These are phyloP conservation scores for Millerozyma miso DNA, from an alignment of 805 yeast genomes.

Conservation along the genomic window DNA sequence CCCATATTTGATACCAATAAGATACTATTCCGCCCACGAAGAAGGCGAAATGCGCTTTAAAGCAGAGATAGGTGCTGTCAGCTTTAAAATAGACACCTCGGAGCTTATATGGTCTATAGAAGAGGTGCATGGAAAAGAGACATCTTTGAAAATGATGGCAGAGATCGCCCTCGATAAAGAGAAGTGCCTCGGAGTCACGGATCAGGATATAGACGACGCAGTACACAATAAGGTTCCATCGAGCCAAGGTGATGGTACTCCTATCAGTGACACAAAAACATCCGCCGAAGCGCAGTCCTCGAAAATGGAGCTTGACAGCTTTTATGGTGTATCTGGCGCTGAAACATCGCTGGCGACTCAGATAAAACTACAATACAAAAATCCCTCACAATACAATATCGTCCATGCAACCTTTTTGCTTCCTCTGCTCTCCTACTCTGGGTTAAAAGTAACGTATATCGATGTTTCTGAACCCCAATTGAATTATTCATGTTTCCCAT, in stretches of 20 bases:
- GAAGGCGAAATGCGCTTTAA: conserved; percentile 52
- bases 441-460: conserved; percentile 60
- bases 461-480: conserved; percentile 61
- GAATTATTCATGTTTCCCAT: conserved; percentile 67
- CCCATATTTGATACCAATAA: conserved; percentile 29
- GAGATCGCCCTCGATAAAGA: conserved; percentile 34
- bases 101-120: conserved; percentile 71
- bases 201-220: neutral
- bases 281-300: conserved; percentile 22
- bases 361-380: conserved; percentile 10
- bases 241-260: neutral
- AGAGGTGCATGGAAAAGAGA: conserved; percentile 57
- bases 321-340: conserved; percentile 34
- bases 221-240: conserved; percentile 3
- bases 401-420: conserved; percentile 28
- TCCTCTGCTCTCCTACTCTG: conserved; percentile 57
- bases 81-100: conserved; percentile 65
- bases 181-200: neutral
- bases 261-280: neutral
- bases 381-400: conserved; percentile 15
- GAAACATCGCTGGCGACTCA: conserved; percentile 23
- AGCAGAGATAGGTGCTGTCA: conserved; percentile 66
- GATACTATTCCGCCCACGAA: conserved; percentile 6
- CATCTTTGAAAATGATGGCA: conserved; percentile 49
- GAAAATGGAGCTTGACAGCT: conserved; percentile 27